Evolutionary conservation across 208 protist species (phyloP), one percentile per base, ranked within the genome.

Genomic region (Wallacemonas sp.): DNA sequence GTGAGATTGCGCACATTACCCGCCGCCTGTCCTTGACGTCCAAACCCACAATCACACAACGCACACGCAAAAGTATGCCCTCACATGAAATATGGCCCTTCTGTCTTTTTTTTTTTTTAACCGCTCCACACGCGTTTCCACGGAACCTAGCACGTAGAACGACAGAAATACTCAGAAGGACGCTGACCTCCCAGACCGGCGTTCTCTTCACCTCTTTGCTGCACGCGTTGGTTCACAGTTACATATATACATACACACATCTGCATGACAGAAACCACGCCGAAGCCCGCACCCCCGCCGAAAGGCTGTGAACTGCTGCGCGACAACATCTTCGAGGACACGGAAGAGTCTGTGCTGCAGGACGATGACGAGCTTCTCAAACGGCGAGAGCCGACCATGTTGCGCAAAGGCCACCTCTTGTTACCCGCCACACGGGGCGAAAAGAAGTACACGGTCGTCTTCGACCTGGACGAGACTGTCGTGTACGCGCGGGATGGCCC

Each of bases 391-490:
- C 89, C 86, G 25, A 92, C 89, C 20, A 92, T 92, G 86, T 62
- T 80, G 57, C 77, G 72, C 38, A 55, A 65, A 8, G 81, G 82
- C 38, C 71, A 87, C 55, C 81, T 95, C 41, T 68, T 95, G 7
- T 76, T 81, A 1, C 87, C 89, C 3, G 45, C 72, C 11, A 55
- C 49, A 12, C 57, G 65, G 18, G 54, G 41, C 2, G 61, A 73
- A n/a, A 80, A 82, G 57, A 78, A 77, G 54, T 97, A 95, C 80
- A 95, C 86, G 3, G 57, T 97, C 16, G 92, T 97, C 26, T 81
- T 97, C 39, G 92, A 97, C 65, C 74, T 97, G 3, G 92, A 97
- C 70, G 92, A 97, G 67, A 97, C 92, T 4, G 84, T 97, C 10
- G 85, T 97, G n/a, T 97, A 95, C 74, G 89, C 87, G 7, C 81